phyloP scores from a whole-genome alignment of 768 basidiomycete species.

The Agaricus sinodeliciosus region DNA sequence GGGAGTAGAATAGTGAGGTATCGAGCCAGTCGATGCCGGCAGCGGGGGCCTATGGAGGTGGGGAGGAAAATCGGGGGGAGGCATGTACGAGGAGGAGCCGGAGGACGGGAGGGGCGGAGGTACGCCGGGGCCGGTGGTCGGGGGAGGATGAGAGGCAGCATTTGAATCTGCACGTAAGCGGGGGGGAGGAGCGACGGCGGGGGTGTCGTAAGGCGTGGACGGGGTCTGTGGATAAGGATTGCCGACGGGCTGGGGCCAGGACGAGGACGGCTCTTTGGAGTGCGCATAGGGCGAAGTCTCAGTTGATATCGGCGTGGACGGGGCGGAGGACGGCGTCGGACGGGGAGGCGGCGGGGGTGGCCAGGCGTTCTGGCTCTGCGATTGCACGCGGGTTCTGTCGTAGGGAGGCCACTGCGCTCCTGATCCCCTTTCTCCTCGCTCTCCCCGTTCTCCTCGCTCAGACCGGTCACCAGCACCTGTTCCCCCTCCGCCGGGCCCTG shows the following conservation, averaged over 20 bases:
- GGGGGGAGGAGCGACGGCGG: background rate
- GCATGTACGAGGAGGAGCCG: conserved; percentile 6
- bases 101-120: background rate
- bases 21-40: background rate
- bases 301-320: conserved; percentile 7
- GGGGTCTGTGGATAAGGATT: conserved; percentile 5
- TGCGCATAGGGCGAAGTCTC: conserved; percentile 7
- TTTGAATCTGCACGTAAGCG: conserved; percentile 4
- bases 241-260: conserved; percentile 4
- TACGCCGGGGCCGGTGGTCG: conserved; percentile 6
- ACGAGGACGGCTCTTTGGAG: conserved; percentile 1
- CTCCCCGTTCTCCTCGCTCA: background rate
- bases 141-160: background rate
- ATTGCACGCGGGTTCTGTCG: conserved; percentile 8
- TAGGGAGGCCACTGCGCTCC: conserved; percentile 3
- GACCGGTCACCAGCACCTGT: background rate
- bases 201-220: conserved; percentile 2
- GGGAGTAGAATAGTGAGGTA: conserved; percentile 2
- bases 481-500: background rate
- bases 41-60: conserved; percentile 5
- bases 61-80: conserved; percentile 1
- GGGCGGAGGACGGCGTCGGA: conserved; percentile 1
- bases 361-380: conserved; percentile 9
- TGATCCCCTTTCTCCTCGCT: conserved; percentile 3
- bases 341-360: conserved; percentile 4